A percentile compares a stretch with the other conserved stretches of the same genome.
phyloP scores from a whole-genome alignment of 1,284 basidiomycete species.

The Entoloma clypeatum region DNA sequence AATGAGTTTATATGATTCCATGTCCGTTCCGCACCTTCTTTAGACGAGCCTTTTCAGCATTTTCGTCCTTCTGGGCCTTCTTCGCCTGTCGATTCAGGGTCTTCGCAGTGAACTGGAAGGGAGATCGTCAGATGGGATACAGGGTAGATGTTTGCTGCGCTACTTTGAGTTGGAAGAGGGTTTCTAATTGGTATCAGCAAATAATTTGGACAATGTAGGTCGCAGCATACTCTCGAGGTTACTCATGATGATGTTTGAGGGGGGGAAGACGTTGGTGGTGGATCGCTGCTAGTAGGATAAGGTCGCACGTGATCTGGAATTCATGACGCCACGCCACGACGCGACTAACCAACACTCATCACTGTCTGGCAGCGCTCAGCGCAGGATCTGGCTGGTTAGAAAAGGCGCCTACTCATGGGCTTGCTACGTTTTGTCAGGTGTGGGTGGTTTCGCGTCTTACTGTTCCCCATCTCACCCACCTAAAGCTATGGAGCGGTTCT shows the following conservation, averaged over 20 bases:
- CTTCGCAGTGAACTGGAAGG: constrained; percentile 88
- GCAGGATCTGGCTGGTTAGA: no score
- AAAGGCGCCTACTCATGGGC: no score
- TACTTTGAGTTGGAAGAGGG: constrained; percentile 93
- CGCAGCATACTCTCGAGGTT: constrained; percentile 79
- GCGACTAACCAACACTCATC: background rate
- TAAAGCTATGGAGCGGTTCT: constrained; percentile 62
- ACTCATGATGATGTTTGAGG: constrained; percentile 54
- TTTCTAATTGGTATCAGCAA: constrained; percentile 59
- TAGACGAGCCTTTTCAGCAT: constrained; percentile 77
- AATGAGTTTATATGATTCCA: background rate
- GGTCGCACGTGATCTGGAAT: constrained; percentile 9
- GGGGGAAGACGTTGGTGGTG: constrained; percentile 1
- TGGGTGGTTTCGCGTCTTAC: constrained; percentile 4
- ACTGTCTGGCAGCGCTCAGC: no score
- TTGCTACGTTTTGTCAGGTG: constrained; percentile 53
- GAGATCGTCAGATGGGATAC: constrained; percentile 17
- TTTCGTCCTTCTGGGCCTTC: constrained; percentile 94
- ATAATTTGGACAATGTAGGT: background rate
- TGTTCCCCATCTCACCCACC: constrained; percentile 1
- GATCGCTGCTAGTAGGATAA: constrained; percentile 4
- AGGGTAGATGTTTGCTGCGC: constrained; percentile 6
- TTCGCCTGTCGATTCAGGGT: constrained; percentile 87
- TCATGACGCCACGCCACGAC: constrained; percentile 7
- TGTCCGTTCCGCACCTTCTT: constrained; percentile 69